Evolutionary conservation across 495 filamentous ascomycete species (phyloP).

Genomic region (Annulohypoxylon nitens): DNA sequence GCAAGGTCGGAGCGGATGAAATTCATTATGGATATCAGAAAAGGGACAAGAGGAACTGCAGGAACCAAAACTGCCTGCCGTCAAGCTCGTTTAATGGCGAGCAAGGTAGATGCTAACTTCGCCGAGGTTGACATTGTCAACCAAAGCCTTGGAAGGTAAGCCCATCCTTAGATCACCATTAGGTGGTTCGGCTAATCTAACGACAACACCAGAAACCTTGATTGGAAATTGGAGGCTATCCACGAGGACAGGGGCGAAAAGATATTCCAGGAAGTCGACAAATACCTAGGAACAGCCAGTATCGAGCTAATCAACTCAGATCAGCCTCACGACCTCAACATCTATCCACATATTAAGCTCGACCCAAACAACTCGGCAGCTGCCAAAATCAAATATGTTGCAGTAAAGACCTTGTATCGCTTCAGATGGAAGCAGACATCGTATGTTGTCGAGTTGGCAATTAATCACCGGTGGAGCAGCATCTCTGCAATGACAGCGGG

Average conservation of each 20-base stretch:
- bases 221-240: slow-evolving; percentile 58
- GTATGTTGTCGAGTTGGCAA: slow-evolving; percentile 68
- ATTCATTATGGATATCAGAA: slow-evolving; percentile 34
- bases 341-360: slow-evolving; percentile 40
- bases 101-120: slow-evolving; percentile 25
- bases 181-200: slow-evolving; percentile 31
- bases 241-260: slow-evolving; percentile 49
- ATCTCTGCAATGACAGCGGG: slow-evolving; percentile 30
- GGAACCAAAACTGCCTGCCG: slow-evolving; percentile 9
- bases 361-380: slow-evolving; percentile 1
- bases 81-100: slow-evolving; percentile 19
- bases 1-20: slow-evolving; percentile 25
- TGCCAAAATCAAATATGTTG: slow-evolving; percentile 50
- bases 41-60: not conserved
- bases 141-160: slow-evolving; percentile 59
- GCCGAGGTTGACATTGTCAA: slow-evolving; percentile 51
- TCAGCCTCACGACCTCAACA: slow-evolving; percentile 35
- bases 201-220: slow-evolving; percentile 45
- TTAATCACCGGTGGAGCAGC: slow-evolving; percentile 66
- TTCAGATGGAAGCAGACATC: slow-evolving; percentile 62
- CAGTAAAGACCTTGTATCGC: slow-evolving; percentile 65
- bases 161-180: not conserved
- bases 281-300: slow-evolving; percentile 32
- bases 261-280: slow-evolving; percentile 27
- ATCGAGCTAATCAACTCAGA: slow-evolving; percentile 26